phyloP scores from a whole-genome alignment of 2,329 filamentous ascomycete species.

The Colletotrichum falcatum region DNA sequence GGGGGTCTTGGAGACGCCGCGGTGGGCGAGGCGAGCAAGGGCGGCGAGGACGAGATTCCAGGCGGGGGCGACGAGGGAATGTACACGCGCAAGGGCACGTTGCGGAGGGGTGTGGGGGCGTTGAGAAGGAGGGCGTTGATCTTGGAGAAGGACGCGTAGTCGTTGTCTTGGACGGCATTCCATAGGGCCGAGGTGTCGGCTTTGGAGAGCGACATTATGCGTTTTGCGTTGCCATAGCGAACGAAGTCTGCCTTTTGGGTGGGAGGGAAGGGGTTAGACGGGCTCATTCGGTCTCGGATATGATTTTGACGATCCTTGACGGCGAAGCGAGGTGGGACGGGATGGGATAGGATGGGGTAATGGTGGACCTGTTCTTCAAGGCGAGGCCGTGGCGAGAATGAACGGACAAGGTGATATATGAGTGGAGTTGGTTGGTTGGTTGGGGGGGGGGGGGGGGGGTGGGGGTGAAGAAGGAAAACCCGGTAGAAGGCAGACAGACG shows the following conservation, averaged over 20 bases:
- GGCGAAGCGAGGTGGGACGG: background rate
- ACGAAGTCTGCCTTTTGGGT: conserved; percentile 79
- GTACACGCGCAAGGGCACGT: conserved; percentile 91
- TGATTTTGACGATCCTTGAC: background rate
- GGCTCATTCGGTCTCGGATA: conserved; percentile 7
- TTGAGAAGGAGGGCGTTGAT: conserved; percentile 84
- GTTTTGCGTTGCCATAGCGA: conserved; percentile 87
- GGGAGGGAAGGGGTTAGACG: background rate
- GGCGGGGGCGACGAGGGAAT: conserved; percentile 72
- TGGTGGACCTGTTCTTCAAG: background rate
- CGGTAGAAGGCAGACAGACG: background rate
- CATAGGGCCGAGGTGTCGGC: conserved; percentile 86
- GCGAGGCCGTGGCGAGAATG: background rate
- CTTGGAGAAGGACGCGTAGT: conserved; percentile 77
- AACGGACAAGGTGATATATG: background rate
- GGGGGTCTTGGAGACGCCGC: background rate
- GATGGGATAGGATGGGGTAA: no score
- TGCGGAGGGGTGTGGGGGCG: conserved; percentile 77
- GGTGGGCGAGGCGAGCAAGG: background rate
- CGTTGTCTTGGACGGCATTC: conserved; percentile 82
- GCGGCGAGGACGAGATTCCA: conserved; percentile 20
- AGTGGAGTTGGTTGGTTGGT: conserved; percentile 4
- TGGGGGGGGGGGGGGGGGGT: no score
- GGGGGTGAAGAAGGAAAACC: background rate
- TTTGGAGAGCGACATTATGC: conserved; percentile 89